Percentiles rank a stretch among this genome's conserved stretches.
These are phyloP conservation scores for Geosmithia flava DNA, from an alignment of 2,329 filamentous ascomycete species.

Conservation along the genomic window DNA sequence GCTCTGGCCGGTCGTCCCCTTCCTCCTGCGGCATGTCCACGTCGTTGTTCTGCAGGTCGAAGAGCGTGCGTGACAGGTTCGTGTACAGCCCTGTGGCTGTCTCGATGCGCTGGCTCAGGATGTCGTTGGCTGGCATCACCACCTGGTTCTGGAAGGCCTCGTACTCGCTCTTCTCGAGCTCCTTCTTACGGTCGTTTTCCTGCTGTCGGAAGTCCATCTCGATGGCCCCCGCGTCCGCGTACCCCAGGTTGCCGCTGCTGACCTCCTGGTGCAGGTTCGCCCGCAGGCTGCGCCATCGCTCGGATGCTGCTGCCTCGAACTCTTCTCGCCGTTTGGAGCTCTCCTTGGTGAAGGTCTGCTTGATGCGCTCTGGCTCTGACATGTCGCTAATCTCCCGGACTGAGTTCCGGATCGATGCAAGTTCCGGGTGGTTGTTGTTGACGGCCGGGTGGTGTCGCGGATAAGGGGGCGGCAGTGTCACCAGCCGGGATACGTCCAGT, in stretches of 20 bases:
- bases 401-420: constrained; percentile 62
- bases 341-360: constrained; percentile 45
- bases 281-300: constrained; percentile 52
- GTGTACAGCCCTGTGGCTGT: constrained; percentile 68
- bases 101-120: constrained; percentile 64
- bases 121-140: constrained; percentile 69
- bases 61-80: constrained; percentile 59
- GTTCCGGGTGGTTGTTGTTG: constrained; percentile 87
- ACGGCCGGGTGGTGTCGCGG: constrained; percentile 91
- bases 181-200: constrained; percentile 60
- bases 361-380: constrained; percentile 56
- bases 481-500: constrained; percentile 80
- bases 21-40: constrained; percentile 84
- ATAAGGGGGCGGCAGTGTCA: constrained; percentile 88
- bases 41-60: constrained; percentile 42
- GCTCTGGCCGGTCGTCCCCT: constrained; percentile 86
- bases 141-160: constrained; percentile 75
- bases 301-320: constrained; percentile 31
- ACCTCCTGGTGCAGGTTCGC: constrained; percentile 71
- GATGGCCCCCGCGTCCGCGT: constrained; percentile 69
- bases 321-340: constrained; percentile 48
- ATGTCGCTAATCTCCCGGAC: constrained; percentile 67
- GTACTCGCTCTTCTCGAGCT: constrained; percentile 67
- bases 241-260: constrained; percentile 63
- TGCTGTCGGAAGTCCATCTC: constrained; percentile 61